These are phyloP conservation scores for Melanomma pulvis-pyrius DNA, from an alignment of 495 filamentous ascomycete species.

Conservation along the genomic window DNA sequence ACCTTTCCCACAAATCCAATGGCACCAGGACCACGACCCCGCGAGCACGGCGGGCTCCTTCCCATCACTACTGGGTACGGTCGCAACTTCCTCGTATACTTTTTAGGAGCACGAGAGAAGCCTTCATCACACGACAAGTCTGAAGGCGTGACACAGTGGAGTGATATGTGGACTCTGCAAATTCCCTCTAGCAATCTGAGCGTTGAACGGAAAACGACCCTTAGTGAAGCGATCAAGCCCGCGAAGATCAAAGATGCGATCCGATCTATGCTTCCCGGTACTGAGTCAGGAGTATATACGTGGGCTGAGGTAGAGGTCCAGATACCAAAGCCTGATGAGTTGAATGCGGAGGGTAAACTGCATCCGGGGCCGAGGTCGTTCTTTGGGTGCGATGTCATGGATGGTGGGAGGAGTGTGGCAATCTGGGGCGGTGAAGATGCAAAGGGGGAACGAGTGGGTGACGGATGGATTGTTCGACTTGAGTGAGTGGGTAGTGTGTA, in stretches of 20 bases:
- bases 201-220: neutral
- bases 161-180: slow-evolving; percentile 58
- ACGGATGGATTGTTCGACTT: slow-evolving; percentile 56
- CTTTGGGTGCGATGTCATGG: slow-evolving; percentile 51
- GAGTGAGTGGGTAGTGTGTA: slow-evolving; percentile 19
- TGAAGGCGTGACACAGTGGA: slow-evolving; percentile 38
- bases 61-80: slow-evolving; percentile 56
- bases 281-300: slow-evolving; percentile 47
- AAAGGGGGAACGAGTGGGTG: slow-evolving; percentile 52
- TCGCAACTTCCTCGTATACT: slow-evolving; percentile 56
- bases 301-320: slow-evolving; percentile 56
- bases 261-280: slow-evolving; percentile 45
- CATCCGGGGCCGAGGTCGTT: slow-evolving; percentile 56
- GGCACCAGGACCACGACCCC: slow-evolving; percentile 50
- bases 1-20: slow-evolving; percentile 54
- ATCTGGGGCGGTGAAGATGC: slow-evolving; percentile 58
- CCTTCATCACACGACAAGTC: neutral
- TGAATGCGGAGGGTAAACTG: slow-evolving; percentile 49
- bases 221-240: slow-evolving; percentile 43
- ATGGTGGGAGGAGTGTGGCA: slow-evolving; percentile 50
- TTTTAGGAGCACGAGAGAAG: slow-evolving; percentile 56
- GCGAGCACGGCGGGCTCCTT: slow-evolving; percentile 50
- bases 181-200: slow-evolving; percentile 45
- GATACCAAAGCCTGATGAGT: slow-evolving; percentile 45
- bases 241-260: slow-evolving; percentile 57